These are phyloP conservation scores for Biscogniauxia sp. DNA, from an alignment of 2,329 filamentous ascomycete species.

Conservation along the genomic window DNA sequence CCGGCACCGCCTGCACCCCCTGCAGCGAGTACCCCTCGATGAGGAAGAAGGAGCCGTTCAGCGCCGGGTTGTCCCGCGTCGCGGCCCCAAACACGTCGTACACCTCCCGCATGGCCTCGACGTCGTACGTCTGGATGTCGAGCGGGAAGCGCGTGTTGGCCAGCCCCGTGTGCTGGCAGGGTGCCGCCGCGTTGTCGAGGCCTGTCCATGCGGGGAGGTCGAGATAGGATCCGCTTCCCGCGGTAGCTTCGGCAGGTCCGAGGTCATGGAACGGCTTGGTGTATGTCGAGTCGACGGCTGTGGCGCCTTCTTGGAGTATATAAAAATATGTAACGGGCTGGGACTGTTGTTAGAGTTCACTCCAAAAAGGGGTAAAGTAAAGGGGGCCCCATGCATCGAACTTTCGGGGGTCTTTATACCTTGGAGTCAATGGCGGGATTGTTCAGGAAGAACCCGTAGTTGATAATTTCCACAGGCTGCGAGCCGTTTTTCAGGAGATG, in stretches of 20 bases:
- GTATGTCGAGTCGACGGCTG: slow-evolving; percentile 38
- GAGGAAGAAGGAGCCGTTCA: slow-evolving; percentile 27
- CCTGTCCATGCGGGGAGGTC: slow-evolving; percentile 44
- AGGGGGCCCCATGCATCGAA: too few relatives aligned
- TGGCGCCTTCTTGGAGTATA: slow-evolving; percentile 43
- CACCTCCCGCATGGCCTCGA: slow-evolving; percentile 33
- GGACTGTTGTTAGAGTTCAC: too few relatives aligned
- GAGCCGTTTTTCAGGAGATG: slow-evolving; percentile 39
- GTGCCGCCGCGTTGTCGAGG: not conserved
- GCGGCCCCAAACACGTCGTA: slow-evolving; percentile 37
- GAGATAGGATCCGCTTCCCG: slow-evolving; percentile 40
- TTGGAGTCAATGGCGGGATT: slow-evolving; percentile 9
- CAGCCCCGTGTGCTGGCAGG: slow-evolving; percentile 17
- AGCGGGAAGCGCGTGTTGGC: slow-evolving; percentile 23
- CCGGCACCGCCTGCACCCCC: slow-evolving; percentile 17
- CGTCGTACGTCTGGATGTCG: slow-evolving; percentile 30
- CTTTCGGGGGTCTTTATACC: not conserved
- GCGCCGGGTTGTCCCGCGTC: slow-evolving; percentile 29
- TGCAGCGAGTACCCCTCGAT: slow-evolving; percentile 24
- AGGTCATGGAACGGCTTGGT: slow-evolving; percentile 42
- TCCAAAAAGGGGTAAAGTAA: not conserved
- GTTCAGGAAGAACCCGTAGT: slow-evolving; percentile 14
- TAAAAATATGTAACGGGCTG: slow-evolving; percentile 41
- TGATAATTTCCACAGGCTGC: slow-evolving; percentile 14
- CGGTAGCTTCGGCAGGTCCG: slow-evolving; percentile 31